Evolutionary conservation across 2,329 filamentous ascomycete genomes (phyloP), one percentile per base, ranked within the genome.

Genomic region (Ophiostoma sp.): DNA sequence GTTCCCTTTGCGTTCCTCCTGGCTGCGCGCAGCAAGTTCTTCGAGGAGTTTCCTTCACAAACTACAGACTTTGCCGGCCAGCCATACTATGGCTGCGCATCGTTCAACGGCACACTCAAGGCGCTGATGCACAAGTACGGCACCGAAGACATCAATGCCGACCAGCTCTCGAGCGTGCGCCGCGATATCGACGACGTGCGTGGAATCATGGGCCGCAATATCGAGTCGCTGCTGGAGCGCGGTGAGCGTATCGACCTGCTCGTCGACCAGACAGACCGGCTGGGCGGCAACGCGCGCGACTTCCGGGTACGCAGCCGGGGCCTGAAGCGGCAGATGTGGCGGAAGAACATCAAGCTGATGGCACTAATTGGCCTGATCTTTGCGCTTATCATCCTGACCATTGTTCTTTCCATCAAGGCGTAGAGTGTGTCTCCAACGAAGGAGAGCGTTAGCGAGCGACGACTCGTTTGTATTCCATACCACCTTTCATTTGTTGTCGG

Each of bases 301-400:
- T 99, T 99, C 76, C 83, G 95, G 66, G 89, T 98, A 18, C 84
- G 94, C 73, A 96, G 91, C 77, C 83, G 93, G 40, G 93, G 92
- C 0, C 78, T 99, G 74, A 91, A 95, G 81, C 85, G 96, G 76
- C 86, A 89, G 79, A 98, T 99, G 95, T 99, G 95, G 95, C 98
- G 94, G 94, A 98, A 98, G 88, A 98, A 99, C 78, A 85, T 96
- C 63, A 96, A 96, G 81, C 80, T 99, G 73, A 97, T 98, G 93
- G 89, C 86, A 6, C 78, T 99, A 73, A 76, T 93, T 71, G 82
- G 79, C 4, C 75, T 97, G 62, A 92, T 93, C 1, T 79, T 95
- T 40, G 76, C 82, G 62, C 76, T 87, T 71, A 85, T 87, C 72
- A 73, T 87, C 63, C 73, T 85, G 72, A 80, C 82, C n/a, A 83